Evolutionary conservation across 192 early-diverging fungal species (phyloP), one percentile per base, ranked within the genome.

Genomic region (Gamsiella multidivaricata): DNA sequence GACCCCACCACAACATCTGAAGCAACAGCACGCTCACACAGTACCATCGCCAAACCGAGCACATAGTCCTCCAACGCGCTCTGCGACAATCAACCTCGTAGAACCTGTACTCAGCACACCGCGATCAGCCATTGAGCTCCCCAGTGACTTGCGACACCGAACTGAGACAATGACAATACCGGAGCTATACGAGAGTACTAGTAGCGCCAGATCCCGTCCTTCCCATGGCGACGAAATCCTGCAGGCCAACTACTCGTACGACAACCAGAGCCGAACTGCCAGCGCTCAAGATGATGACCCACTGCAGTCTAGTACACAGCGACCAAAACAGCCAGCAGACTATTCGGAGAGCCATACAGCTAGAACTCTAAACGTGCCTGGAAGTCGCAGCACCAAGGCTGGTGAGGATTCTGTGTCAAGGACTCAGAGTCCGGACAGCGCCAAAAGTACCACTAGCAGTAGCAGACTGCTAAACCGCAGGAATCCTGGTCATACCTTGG

Each of bases 201-300:
- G 37, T 15, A 57, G 46, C 1, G 23, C 65, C 5, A 45, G 58
- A 52, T 69, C 74, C 0, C 59, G 63, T 28, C 52, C 53, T 9
- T 78, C 74, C 2, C 11, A 69, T 14, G 61, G 65, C 5, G 74
- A 78, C 22, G 74, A 78, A 25, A 2, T 69, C 22, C 57, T 69
- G 74, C 72, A 61, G 33, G 34, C 36, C 15, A 75, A 66, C 28
- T 65, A 68, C 39, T 49, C 59, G 0, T 69, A 66, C 37, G 61
- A 68, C 25, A 78, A n/a, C 46, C 23, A 50, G 2, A 43, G n/a
- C 33, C 36, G 52, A 29, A 23, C 25, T 6, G 8, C 17, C 11
- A 41, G 15, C 20, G 14, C 49, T 31, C 29, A 26, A 3, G 74
- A 69, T 23, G 65, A 69, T 28, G 74, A 78, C 28, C 58, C 65